Conservation (phyloP, 1,139 yeast species). For the Candida sanyaensis region DNA sequence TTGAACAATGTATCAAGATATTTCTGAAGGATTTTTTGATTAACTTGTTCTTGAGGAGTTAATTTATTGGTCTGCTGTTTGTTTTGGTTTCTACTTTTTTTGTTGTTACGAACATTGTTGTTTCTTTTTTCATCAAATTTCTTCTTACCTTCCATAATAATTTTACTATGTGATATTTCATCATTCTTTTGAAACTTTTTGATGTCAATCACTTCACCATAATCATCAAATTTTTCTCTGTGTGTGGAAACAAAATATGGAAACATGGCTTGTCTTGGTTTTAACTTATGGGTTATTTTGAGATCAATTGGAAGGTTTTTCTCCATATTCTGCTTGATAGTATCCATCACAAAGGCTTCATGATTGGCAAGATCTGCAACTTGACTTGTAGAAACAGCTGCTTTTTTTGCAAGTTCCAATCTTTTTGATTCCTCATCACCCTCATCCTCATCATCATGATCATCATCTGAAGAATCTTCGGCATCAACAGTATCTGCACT, state of each 20-base stretch:
- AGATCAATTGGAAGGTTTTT: slow-evolving; percentile 57
- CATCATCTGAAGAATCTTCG: slow-evolving; percentile 43
- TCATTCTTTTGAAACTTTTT: slow-evolving; percentile 69
- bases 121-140: slow-evolving; percentile 31
- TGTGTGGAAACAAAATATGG: slow-evolving; percentile 55
- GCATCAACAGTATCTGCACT: slow-evolving; percentile 42
- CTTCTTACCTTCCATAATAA: slow-evolving; percentile 36
- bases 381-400: slow-evolving; percentile 9
- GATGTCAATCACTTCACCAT: slow-evolving; percentile 70
- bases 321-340: slow-evolving; percentile 39
- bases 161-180: slow-evolving; percentile 39
- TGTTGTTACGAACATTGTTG: slow-evolving; percentile 18
- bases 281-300: slow-evolving; percentile 56
- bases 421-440: slow-evolving; percentile 14
- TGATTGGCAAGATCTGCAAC: slow-evolving; percentile 39
- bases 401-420: slow-evolving; percentile 7
- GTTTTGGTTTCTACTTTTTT: slow-evolving; percentile 16
- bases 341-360: slow-evolving; percentile 44
- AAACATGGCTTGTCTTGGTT: slow-evolving; percentile 74
- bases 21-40: slow-evolving; percentile 43
- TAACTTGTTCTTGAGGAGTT: slow-evolving; percentile 48
- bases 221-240: slow-evolving; percentile 73
- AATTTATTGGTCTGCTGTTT: slow-evolving; percentile 27
- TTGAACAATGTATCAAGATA: slow-evolving; percentile 58
- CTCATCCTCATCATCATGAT: slow-evolving; percentile 26